Conservation (phyloP, 441 rosid species). For the Croton laevigatus region DNA sequence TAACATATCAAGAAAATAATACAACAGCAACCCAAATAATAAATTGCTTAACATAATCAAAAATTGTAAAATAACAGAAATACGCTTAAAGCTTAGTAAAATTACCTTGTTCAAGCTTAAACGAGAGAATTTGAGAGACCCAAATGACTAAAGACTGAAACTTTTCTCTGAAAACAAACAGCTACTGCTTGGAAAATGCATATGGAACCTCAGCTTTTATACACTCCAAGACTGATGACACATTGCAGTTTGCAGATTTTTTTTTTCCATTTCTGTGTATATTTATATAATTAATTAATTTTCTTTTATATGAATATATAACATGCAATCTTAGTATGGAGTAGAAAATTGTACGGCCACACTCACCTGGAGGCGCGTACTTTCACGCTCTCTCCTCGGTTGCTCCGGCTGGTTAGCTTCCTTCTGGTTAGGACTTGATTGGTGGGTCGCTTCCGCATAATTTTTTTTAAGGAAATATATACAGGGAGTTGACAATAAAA, state of each 20-base stretch:
- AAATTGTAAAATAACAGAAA: neutral
- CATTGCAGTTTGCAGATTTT: neutral
- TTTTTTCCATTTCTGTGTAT: neutral
- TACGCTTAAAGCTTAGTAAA: neutral
- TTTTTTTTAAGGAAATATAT: too few species aligned
- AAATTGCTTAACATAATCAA: too few species aligned
- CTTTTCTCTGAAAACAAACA: neutral
- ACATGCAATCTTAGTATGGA: too few species aligned
- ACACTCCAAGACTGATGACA: neutral
- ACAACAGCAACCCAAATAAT: too few species aligned
- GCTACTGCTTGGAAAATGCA: neutral
- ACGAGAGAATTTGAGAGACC: neutral
- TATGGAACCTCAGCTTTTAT: neutral
- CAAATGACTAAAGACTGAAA: too few species aligned
- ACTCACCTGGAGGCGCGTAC: neutral
- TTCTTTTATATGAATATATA: too few species aligned
- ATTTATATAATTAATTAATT: too few species aligned
- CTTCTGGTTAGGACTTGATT: too few species aligned
- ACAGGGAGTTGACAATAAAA: too few species aligned
- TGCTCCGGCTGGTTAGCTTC: neutral
- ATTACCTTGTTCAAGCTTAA: neutral
- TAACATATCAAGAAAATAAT: too few species aligned
- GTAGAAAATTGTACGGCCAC: neutral
- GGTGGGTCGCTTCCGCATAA: too few species aligned
- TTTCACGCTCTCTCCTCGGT: neutral